Percentiles rank a stretch among this genome's conserved stretches.
Evolutionary conservation across 768 basidiomycete genomes (phyloP).

Genomic region (Leccinum longicurvipes): DNA sequence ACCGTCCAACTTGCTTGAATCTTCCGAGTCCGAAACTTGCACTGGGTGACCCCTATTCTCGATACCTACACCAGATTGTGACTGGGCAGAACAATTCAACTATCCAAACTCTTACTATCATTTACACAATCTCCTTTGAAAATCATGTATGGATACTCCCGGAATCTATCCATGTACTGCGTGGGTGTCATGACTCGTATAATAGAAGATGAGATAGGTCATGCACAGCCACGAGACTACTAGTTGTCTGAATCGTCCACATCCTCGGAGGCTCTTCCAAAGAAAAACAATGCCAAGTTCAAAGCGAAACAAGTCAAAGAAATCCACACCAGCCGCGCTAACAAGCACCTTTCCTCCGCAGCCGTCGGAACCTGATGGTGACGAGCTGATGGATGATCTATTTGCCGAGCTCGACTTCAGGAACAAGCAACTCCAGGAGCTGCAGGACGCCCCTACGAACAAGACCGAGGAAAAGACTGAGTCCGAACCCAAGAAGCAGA

Average conservation of each 20-base stretch:
- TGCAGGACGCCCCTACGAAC: constrained; percentile 37
- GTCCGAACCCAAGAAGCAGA: constrained; percentile 41
- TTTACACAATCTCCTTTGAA: no score
- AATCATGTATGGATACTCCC: no score
- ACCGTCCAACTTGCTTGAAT: no score
- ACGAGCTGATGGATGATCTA: constrained; percentile 71
- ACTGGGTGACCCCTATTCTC: no score
- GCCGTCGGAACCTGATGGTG: constrained; percentile 34
- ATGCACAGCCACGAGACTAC: neutral
- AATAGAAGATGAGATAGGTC: no score
- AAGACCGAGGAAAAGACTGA: constrained; percentile 16
- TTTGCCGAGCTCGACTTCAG: constrained; percentile 71
- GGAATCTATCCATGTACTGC: no score
- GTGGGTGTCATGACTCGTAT: no score
- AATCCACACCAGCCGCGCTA: constrained; percentile 32
- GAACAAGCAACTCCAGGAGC: constrained; percentile 47
- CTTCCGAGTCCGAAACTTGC: no score
- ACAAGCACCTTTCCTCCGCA: constrained; percentile 21
- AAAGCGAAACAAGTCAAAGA: constrained; percentile 59
- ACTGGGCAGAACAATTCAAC: no score
- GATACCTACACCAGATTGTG: no score
- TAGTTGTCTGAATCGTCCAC: neutral
- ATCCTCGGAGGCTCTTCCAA: neutral
- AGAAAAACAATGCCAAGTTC: constrained; percentile 21
- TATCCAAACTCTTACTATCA: no score